A percentile compares a stretch with the other conserved stretches of the same genome.
These are phyloP conservation scores for Limonium bicolor DNA, from an alignment of 148 eudicot species.

Conservation along the genomic window DNA sequence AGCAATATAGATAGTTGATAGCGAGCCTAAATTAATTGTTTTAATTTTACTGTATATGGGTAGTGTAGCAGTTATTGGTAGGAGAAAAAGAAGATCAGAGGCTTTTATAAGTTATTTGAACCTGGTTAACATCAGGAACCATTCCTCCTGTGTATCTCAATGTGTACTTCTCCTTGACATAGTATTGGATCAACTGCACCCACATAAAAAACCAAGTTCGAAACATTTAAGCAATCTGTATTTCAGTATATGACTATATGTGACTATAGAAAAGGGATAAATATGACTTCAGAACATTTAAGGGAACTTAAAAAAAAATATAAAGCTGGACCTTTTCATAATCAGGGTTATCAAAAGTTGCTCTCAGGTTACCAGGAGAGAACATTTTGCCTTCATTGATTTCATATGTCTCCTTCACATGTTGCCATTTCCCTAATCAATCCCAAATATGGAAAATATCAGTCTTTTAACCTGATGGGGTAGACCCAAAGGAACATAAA, in stretches of 20 bases:
- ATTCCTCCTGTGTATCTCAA: conserved; percentile 99
- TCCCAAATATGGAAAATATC: conserved; percentile 1
- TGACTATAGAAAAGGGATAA: not conserved
- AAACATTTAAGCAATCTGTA: too few species aligned
- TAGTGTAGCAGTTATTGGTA: too few species aligned
- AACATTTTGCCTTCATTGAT: conserved; percentile 91
- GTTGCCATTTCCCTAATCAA: conserved; percentile 78
- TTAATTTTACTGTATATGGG: too few species aligned
- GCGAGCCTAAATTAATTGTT: too few species aligned
- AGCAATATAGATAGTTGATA: too few species aligned
- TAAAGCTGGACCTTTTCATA: conserved; percentile 57
- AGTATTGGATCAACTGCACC: conserved; percentile 70
- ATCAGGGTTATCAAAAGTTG: conserved; percentile 80
- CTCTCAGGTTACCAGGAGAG: conserved; percentile 95
- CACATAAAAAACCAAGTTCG: too few species aligned
- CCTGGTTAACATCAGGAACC: conserved; percentile 99
- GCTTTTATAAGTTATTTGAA: too few species aligned
- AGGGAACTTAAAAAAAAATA: not conserved
- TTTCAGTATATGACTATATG: too few species aligned
- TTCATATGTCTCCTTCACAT: conserved; percentile 90
- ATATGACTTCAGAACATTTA: not conserved
- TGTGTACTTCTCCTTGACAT: conserved; percentile 89
- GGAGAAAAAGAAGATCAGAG: not conserved
- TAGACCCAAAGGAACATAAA: not conserved
- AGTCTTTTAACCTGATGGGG: too few species aligned